Base-by-base conservation (phyloP, 768 basidiomycete genomes). In the Mycena alexandri region DNA sequence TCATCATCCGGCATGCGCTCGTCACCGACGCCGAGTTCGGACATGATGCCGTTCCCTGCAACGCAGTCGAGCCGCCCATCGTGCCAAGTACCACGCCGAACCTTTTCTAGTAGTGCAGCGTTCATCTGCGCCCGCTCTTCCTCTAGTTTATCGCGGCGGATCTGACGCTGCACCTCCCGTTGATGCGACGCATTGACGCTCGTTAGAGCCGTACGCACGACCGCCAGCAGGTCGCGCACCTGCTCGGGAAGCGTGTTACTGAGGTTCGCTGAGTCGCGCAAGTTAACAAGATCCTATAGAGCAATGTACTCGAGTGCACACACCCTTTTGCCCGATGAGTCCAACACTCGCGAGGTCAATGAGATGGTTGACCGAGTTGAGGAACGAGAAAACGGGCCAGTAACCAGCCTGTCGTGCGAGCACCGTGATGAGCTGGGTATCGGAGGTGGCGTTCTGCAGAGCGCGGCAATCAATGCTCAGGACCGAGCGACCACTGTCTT, bases 261-360 rank as follows among this genome's bases (percentile, higher is more conserved):
- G 70, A 98, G 81, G 19, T 98, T 96, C 24, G 93, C 96, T 95
- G 66, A 10, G 42, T 29, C 61, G 48, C 38, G 38, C 38, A 9
- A 9, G 38, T 38, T 38, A 38, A 38, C 9, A 16, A 9, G 22
- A 56, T 13, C 69, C 43, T 14, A n/a, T 44, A 17, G 55, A 57
- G 33, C 17, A 33, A n/a, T 19, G 13, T 44, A 9, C 8, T n/a
- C 17, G 54, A 46, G 42, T 29, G 55, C 47, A 54, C 78, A 8
- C 60, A 92, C 94, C 88, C 81, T 98, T 98, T 75, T 98, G 95
- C 3, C 98, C 98, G 71, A 98, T 98, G n/a, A 99, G 74, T 2
- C 96, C 96, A 47, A 96, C 87, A 65, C 90, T 91, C 1, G 94
- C 95, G n/a, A 99, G 84, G 75, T 99, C 97, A 67, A 98, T 88